Evolutionary conservation across 495 filamentous ascomycete species (phyloP).

Genomic region (Trichoderma virens): DNA sequence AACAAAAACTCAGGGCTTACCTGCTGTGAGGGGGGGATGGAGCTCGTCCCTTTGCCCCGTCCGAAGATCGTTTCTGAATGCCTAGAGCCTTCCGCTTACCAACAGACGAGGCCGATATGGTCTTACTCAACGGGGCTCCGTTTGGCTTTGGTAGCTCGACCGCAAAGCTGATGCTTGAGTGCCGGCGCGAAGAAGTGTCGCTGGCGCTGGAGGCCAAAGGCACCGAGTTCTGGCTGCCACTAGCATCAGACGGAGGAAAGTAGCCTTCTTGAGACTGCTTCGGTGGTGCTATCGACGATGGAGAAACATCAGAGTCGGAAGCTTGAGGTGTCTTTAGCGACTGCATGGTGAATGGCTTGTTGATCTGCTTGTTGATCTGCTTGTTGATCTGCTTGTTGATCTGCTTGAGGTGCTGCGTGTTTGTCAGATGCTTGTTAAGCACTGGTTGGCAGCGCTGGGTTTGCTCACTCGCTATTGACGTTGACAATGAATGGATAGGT

Average conservation of each 20-base stretch:
- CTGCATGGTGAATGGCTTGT: background rate
- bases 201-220: background rate
- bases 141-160: background rate
- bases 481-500: background rate
- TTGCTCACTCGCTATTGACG: background rate
- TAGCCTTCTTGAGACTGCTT: background rate
- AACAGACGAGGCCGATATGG: background rate
- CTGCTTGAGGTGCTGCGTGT: background rate
- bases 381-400: no score
- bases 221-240: background rate
- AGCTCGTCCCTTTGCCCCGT: background rate
- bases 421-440: background rate
- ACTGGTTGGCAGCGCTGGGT: background rate
- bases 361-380: no score
- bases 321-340: background rate
- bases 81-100: background rate
- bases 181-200: conserved; percentile 3
- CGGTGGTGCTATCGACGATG: background rate
- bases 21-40: background rate
- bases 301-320: background rate
- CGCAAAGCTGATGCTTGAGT: background rate
- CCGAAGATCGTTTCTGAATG: background rate
- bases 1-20: background rate
- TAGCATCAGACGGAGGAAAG: background rate
- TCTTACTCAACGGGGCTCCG: background rate